These are phyloP conservation scores for Fusarium dimerum DNA, from an alignment of 2,329 filamentous ascomycete species.

Conservation along the genomic window DNA sequence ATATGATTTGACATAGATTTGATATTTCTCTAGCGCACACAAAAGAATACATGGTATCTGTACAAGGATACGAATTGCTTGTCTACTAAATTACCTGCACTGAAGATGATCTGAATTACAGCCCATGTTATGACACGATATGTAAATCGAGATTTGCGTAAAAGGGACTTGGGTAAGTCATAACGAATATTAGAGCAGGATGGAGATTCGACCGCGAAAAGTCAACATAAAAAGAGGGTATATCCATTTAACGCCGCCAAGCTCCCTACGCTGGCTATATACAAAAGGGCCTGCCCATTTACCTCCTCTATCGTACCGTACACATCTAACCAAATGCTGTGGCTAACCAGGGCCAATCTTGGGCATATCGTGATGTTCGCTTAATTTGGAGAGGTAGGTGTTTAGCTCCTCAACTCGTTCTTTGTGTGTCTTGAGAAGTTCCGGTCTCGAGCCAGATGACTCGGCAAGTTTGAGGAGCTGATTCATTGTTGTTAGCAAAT, in stretches of 20 bases:
- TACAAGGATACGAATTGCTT: not conserved
- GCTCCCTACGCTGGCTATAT: conserved; percentile 12
- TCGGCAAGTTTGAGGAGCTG: conserved; percentile 81
- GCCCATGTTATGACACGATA: too few species aligned
- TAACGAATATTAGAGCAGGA: not conserved
- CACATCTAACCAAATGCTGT: not conserved
- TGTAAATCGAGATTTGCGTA: too few species aligned
- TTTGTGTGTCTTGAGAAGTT: conserved; percentile 94
- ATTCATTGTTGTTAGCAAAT: conserved; percentile 2
- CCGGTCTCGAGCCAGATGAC: conserved; percentile 56
- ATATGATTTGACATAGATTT: conserved; percentile 19
- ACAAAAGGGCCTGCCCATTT: not conserved
- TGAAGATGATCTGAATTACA: not conserved
- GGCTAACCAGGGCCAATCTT: conserved; percentile 62
- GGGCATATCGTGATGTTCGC: conserved; percentile 97
- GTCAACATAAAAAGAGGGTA: conserved; percentile 17
- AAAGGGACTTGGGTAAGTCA: not conserved
- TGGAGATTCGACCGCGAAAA: not conserved
- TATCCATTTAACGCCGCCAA: conserved; percentile 29
- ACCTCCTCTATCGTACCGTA: not conserved
- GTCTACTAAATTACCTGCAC: not conserved
- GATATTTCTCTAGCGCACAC: conserved; percentile 22
- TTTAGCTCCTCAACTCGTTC: conserved; percentile 95
- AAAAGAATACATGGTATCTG: conserved; percentile 12
- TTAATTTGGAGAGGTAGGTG: conserved; percentile 85